phyloP scores from a whole-genome alignment of 805 yeast genomes.

The Lipomyces yamanashiensis region DNA sequence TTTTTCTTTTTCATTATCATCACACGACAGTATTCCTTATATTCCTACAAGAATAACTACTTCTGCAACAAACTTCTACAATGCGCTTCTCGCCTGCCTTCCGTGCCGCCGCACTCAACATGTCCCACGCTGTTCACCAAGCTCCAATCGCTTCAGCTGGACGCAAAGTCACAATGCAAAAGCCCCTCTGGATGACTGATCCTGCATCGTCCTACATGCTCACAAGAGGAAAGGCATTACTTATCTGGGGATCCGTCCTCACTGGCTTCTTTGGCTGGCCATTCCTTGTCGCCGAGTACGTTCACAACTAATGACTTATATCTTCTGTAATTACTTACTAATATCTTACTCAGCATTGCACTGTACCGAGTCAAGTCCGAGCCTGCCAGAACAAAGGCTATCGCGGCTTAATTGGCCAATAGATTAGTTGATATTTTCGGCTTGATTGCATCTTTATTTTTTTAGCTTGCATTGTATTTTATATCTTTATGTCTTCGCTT shows the following conservation, averaged over 20 bases:
- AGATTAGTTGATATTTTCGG: not conserved
- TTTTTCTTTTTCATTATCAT: not conserved
- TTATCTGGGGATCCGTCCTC: slow-evolving; percentile 5
- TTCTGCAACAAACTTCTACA: too few species aligned
- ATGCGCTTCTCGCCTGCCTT: slow-evolving; percentile 18
- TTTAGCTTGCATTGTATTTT: not conserved
- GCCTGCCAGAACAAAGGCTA: not conserved
- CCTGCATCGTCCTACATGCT: slow-evolving; percentile 4
- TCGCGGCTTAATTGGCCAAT: not conserved
- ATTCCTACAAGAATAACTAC: too few species aligned
- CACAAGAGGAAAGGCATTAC: not conserved
- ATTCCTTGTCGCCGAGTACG: not conserved
- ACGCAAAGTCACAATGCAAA: slow-evolving; percentile 2
- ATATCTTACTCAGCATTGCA: not conserved
- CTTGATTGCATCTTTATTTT: not conserved
- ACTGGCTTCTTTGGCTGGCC: slow-evolving; percentile 8
- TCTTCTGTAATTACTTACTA: not conserved
- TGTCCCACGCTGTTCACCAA: slow-evolving; percentile 6
- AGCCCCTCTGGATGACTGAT: slow-evolving; percentile 11
- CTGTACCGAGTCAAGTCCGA: not conserved
- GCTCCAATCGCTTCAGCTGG: not conserved
- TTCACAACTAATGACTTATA: not conserved
- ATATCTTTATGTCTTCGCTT: not conserved
- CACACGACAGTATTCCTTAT: not conserved
- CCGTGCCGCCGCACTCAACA: slow-evolving; percentile 6